Conservation (phyloP, 1,284 basidiomycete genomes). For the Lignosus rhinocerotis region DNA sequence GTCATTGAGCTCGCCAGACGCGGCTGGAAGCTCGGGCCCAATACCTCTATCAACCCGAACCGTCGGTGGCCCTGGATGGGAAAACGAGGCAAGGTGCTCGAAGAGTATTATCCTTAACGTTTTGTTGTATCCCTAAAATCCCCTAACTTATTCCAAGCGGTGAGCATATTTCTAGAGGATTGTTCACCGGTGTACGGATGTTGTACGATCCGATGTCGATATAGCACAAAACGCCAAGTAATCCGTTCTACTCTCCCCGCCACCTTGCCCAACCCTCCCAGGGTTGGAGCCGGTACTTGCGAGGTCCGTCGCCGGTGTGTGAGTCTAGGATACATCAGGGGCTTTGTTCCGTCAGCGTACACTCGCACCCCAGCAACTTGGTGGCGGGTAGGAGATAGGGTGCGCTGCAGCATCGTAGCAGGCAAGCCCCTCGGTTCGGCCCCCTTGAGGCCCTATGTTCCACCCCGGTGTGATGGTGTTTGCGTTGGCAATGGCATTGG, state of each 20-base stretch:
- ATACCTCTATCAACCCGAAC: constrained; percentile 67
- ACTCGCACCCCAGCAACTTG: constrained; percentile 5
- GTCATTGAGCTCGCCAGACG: constrained; percentile 71
- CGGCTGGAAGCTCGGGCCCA: constrained; percentile 69
- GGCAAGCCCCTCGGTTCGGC: not conserved
- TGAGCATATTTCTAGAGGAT: not conserved
- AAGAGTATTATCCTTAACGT: constrained; percentile 40
- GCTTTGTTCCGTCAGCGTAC: constrained; percentile 3
- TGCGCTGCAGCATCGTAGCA: not conserved
- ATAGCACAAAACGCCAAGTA: constrained; percentile 18
- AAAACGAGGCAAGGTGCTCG: constrained; percentile 61
- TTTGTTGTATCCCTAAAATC: not conserved
- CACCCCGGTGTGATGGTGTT: not conserved
- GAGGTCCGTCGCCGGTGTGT: constrained; percentile 16
- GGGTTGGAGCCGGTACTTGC: constrained; percentile 8
- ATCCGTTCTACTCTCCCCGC: not conserved
- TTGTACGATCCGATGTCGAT: constrained; percentile 18
- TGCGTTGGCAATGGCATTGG: not conserved
- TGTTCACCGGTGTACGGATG: constrained; percentile 9
- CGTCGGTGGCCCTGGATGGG: constrained; percentile 85
- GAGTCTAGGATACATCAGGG: constrained; percentile 2
- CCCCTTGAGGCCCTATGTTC: not conserved
- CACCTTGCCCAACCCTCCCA: constrained; percentile 3
- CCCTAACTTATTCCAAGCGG: not conserved
- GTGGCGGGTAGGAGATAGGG: constrained; percentile 3